phyloP scores from a whole-genome alignment of 2,329 filamentous ascomycete species.

The Cadophora malorum region DNA sequence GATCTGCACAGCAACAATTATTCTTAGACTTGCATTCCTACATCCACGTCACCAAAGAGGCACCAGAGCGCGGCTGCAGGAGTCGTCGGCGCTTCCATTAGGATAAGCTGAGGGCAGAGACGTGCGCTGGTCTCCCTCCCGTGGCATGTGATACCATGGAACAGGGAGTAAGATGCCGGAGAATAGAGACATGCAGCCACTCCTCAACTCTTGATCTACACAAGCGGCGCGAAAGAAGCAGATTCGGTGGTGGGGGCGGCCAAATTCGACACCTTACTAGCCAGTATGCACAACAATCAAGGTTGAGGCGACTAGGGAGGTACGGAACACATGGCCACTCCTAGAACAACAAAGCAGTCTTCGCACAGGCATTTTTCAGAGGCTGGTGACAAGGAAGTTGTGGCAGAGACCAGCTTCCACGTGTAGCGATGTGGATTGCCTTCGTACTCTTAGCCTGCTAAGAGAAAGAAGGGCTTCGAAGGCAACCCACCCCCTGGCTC shows the following conservation, averaged over 20 bases:
- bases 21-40: conserved; percentile 11
- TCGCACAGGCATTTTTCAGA: not conserved
- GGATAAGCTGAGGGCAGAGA: conserved; percentile 13
- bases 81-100: conserved; percentile 3
- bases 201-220: not conserved
- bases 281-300: not conserved
- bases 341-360: not conserved
- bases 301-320: not conserved
- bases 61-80: not conserved
- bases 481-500: not conserved
- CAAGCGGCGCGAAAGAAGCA: not conserved
- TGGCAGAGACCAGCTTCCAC: not conserved
- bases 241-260: not conserved
- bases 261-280: not conserved
- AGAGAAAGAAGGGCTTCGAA: not conserved
- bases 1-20: conserved; percentile 5
- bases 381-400: not conserved
- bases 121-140: not conserved
- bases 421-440: not conserved
- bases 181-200: not conserved
- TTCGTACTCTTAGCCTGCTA: not conserved
- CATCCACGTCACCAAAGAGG: conserved; percentile 8
- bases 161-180: not conserved
- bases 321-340: not conserved
- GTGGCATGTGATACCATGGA: not conserved